A percentile compares a stretch with the other conserved stretches of the same genome.
These are phyloP conservation scores for Sutorius eximius DNA, from an alignment of 1,284 basidiomycete genomes.

Conservation along the genomic window DNA sequence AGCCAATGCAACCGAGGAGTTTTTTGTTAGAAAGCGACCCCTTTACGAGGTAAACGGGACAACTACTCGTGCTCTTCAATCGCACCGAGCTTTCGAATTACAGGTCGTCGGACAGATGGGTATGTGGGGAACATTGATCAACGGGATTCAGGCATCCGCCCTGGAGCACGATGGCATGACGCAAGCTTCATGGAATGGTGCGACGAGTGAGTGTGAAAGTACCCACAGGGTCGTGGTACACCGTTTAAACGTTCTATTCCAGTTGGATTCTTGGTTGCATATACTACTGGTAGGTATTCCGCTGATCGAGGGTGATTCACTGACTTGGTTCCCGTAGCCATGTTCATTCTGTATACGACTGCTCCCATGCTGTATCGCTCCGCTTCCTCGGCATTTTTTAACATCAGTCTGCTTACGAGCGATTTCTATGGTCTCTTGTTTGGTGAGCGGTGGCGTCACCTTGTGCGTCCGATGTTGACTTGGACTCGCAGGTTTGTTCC, in stretches of 20 bases:
- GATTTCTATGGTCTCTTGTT: slow-evolving; percentile 86
- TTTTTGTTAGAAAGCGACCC: slow-evolving; percentile 76
- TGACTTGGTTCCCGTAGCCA: slow-evolving; percentile 45
- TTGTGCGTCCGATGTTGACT: slow-evolving; percentile 11
- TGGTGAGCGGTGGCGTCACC: slow-evolving; percentile 44
- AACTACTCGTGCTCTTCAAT: not conserved
- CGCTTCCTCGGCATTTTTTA: slow-evolving; percentile 81
- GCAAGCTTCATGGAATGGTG: slow-evolving; percentile 67
- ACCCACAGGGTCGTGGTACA: not conserved
- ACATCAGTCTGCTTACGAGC: slow-evolving; percentile 77
- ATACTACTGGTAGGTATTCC: slow-evolving; percentile 52
- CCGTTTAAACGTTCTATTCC: slow-evolving; percentile 3
- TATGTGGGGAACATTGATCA: slow-evolving; percentile 79
- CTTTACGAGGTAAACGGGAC: slow-evolving; percentile 63
- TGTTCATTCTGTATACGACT: slow-evolving; percentile 82
- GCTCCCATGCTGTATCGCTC: slow-evolving; percentile 83
- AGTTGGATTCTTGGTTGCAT: slow-evolving; percentile 76
- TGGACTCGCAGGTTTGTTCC: slow-evolving; percentile 52
- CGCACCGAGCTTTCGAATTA: not conserved
- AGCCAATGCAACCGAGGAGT: slow-evolving; percentile 87
- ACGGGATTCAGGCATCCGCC: slow-evolving; percentile 71
- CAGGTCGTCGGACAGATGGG: slow-evolving; percentile 81
- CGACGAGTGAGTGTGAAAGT: slow-evolving; percentile 49
- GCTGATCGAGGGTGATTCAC: not conserved
- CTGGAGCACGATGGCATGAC: slow-evolving; percentile 72